Percentiles rank a stretch among this genome's conserved stretches.
These are phyloP conservation scores for Cryphonectria parasitica DNA, from an alignment of 2,329 filamentous ascomycete genomes.

Conservation along the genomic window DNA sequence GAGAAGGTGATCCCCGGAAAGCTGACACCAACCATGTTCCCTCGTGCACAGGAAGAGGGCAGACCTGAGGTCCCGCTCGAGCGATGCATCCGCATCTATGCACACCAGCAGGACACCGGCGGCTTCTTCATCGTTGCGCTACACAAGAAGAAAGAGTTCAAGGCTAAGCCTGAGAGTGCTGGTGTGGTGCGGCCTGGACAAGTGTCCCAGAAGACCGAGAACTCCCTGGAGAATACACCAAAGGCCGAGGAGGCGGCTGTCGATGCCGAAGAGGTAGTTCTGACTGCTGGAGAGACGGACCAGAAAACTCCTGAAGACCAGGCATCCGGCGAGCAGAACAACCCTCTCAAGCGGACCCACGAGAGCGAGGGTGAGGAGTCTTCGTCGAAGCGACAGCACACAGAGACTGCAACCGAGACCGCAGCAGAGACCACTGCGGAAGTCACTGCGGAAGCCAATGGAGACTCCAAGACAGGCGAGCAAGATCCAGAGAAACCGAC, in stretches of 20 bases:
- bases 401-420: slow-evolving; percentile 27
- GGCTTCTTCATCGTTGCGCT: slow-evolving; percentile 97
- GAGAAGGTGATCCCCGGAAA: slow-evolving; percentile 65
- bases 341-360: slow-evolving; percentile 27
- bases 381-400: slow-evolving; percentile 26
- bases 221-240: background rate
- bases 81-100: slow-evolving; percentile 90
- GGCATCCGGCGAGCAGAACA: slow-evolving; percentile 1
- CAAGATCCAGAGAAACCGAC: slow-evolving; percentile 15
- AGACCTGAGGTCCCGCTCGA: slow-evolving; percentile 76
- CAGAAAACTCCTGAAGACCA: slow-evolving; percentile 9
- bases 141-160: slow-evolving; percentile 88
- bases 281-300: slow-evolving; percentile 30
- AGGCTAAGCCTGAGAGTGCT: slow-evolving; percentile 70
- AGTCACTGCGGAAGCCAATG: slow-evolving; percentile 8
- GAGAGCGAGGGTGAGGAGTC: slow-evolving; percentile 27
- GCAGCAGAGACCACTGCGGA: slow-evolving; percentile 15
- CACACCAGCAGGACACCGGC: slow-evolving; percentile 93
- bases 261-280: slow-evolving; percentile 22
- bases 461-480: slow-evolving; percentile 17
- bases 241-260: slow-evolving; percentile 20
- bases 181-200: slow-evolving; percentile 32
- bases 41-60: slow-evolving; percentile 56
- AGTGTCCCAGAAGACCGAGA: slow-evolving; percentile 21
- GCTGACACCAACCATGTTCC: slow-evolving; percentile 83